Conservation (phyloP, 139 green algal genomes). For the Desmodesmus armatus region DNA sequence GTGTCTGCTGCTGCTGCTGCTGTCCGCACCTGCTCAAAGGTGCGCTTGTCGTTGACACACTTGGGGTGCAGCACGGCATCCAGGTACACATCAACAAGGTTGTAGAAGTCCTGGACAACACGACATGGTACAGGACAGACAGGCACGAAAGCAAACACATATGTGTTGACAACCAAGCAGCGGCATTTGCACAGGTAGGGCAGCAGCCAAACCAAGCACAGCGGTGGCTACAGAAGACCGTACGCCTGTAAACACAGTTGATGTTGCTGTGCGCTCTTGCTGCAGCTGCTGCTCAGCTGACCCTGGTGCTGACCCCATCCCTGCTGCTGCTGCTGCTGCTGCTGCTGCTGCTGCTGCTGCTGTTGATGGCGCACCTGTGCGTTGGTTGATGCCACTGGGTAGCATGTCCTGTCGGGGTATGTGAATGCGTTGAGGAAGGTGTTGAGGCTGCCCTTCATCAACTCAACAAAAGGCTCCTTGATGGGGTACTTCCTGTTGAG, state of each 20-base stretch:
- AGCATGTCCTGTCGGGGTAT: slow-evolving; percentile 99
- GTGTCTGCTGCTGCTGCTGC: no score
- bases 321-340: not conserved
- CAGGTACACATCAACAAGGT: slow-evolving; percentile 99
- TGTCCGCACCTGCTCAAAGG: slow-evolving; percentile 98
- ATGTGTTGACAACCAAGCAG: not conserved
- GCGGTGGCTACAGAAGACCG: not conserved
- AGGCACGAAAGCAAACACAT: slow-evolving; percentile 96
- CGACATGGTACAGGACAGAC: slow-evolving; percentile 87
- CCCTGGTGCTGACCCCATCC: not conserved
- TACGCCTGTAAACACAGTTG: no score
- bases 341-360: not conserved
- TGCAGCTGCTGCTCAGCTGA: not conserved
- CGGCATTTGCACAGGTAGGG: not conserved
- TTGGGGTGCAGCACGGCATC: slow-evolving; percentile 97
- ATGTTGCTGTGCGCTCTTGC: not conserved
- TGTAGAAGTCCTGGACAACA: slow-evolving; percentile 98
- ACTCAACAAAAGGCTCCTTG: slow-evolving; percentile 96
- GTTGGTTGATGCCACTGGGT: slow-evolving; percentile 92
- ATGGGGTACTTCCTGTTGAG: slow-evolving; percentile 74
- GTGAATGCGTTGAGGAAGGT: slow-evolving; percentile 99
- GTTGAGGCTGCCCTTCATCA: slow-evolving; percentile 96
- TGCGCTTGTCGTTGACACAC: slow-evolving; percentile 87
- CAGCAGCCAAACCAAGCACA: not conserved
- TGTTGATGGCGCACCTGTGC: slow-evolving; percentile 62